Evolutionary conservation across 2,329 filamentous ascomycete genomes (phyloP).

Genomic region (Monosporascus sp.): DNA sequence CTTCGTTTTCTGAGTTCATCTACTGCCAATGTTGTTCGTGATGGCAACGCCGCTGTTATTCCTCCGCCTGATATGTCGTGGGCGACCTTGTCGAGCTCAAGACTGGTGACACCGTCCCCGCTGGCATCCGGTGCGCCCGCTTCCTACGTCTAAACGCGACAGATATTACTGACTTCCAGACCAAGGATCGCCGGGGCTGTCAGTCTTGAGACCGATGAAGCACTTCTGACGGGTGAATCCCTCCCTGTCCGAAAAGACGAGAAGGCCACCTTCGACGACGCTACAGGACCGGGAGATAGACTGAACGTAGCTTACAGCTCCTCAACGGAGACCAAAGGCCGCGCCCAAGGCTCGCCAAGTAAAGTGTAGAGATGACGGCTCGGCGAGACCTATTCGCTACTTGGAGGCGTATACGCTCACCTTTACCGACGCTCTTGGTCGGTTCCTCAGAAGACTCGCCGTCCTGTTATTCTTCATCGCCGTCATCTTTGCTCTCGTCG

Average conservation of each 20-base stretch:
- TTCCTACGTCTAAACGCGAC: background rate
- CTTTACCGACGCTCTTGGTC: conserved; percentile 51
- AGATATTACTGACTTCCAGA: background rate
- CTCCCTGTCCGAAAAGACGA: conserved; percentile 52
- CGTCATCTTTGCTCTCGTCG: conserved; percentile 64
- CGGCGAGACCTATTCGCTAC: conserved; percentile 49
- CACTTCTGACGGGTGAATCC: conserved; percentile 59
- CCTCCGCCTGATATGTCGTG: conserved; percentile 50
- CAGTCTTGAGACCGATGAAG: conserved; percentile 57
- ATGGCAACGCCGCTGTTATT: conserved; percentile 44
- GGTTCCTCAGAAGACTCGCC: conserved; percentile 63
- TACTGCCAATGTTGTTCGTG: conserved; percentile 45
- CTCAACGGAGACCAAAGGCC: conserved; percentile 57
- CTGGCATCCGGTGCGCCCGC: conserved; percentile 30
- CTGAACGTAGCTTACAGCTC: conserved; percentile 60
- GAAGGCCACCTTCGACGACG: conserved; percentile 42
- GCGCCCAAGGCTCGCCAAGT: conserved; percentile 52
- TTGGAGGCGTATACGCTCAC: conserved; percentile 43
- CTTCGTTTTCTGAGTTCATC: conserved; percentile 46
- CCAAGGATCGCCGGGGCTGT: conserved; percentile 42
- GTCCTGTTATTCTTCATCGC: conserved; percentile 63
- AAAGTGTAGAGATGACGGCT: conserved; percentile 47
- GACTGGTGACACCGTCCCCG: conserved; percentile 40
- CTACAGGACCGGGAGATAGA: conserved; percentile 57
- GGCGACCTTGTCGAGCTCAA: conserved; percentile 56